A percentile compares a stretch with the other conserved stretches of the same genome.
Conservation (phyloP, 257 asterid genomes). For the Primulina eburnea region DNA sequence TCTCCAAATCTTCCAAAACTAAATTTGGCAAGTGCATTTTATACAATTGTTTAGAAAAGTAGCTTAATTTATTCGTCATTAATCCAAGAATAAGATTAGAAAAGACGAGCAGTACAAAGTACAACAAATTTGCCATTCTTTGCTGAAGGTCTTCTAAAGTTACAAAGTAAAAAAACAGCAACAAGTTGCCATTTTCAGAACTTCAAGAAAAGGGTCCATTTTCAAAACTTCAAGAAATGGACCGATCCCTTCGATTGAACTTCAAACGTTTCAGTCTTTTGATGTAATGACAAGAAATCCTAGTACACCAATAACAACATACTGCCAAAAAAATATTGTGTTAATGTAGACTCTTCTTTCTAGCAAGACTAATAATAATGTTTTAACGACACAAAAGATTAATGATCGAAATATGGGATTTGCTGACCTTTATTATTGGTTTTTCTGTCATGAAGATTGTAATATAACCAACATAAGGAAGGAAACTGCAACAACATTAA, state of each 20-base stretch:
- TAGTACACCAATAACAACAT: slow-evolving; percentile 44
- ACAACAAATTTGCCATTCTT: background rate
- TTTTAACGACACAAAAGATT: too few species aligned
- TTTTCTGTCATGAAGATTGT: slow-evolving; percentile 72
- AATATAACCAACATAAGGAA: slow-evolving; percentile 69
- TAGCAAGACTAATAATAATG: background rate
- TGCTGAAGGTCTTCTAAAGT: background rate
- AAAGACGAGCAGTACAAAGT: background rate
- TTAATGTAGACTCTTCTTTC: background rate
- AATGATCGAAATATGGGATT: background rate
- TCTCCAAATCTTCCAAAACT: too few species aligned
- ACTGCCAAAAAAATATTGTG: slow-evolving; percentile 36
- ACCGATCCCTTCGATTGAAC: slow-evolving; percentile 8
- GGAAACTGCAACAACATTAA: slow-evolving; percentile 41
- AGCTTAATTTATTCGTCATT: too few species aligned
- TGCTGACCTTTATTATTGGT: slow-evolving; percentile 60
- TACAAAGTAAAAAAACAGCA: background rate
- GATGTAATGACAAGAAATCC: slow-evolving; percentile 51
- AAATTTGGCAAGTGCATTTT: too few species aligned
- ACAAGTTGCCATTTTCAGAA: background rate
- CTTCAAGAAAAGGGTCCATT: too few species aligned
- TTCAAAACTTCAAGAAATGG: background rate
- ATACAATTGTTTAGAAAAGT: too few species aligned
- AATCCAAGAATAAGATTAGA: background rate
- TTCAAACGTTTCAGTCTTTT: slow-evolving; percentile 39